Evolutionary conservation across 495 filamentous ascomycete species (phyloP), one percentile per base, ranked within the genome.

Genomic region (Xylaria sp.): DNA sequence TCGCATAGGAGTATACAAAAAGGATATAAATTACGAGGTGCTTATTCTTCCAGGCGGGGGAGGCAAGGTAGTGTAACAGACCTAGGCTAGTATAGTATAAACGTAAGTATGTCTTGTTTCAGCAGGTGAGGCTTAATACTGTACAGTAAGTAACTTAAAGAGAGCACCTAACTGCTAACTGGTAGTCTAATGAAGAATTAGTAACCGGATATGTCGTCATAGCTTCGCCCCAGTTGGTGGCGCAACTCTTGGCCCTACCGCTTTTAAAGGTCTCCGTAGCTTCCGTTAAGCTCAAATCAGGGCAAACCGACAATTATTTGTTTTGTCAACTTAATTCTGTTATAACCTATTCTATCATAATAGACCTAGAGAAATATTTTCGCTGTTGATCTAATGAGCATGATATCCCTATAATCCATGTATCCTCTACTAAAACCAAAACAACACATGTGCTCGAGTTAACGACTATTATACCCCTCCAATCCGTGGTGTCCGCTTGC

Each of bases 121-220:
- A 61, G 53, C 12, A 35, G 53, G 53, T 19, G 31, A 58, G 15
- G 29, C 33, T 31, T 33, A 9, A n/a, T 58, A n/a, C 46, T 21
- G 44, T 41, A 41, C 9, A 37, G 5, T 50, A 50, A n/a, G 46
- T 57, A 33, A 50, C 26, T 57, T 31, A 17, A 41, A 62, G 4
- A 64, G 48, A n/a, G n/a, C n/a, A n/a, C n/a, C n/a, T n/a, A n/a
- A n/a, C n/a, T n/a, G n/a, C n/a, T n/a, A n/a, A n/a, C n/a, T n/a
- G 7, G 19, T 37, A 41, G 21, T 41, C 9, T 24, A 41, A 35
- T 41, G 5, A 40, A n/a, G 33, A 29, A 29, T 46, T 57, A 33
- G 57, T 48, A 31, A 31, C 67, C 41, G 53, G 55, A 61, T 37
- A 70, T 63, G 68, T 46, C 68, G 68, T 70, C 68, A 70, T 15